Conservation (phyloP, 225 moss, liverwort and hornwort genomes). For the Physcomitrium patens region DNA sequence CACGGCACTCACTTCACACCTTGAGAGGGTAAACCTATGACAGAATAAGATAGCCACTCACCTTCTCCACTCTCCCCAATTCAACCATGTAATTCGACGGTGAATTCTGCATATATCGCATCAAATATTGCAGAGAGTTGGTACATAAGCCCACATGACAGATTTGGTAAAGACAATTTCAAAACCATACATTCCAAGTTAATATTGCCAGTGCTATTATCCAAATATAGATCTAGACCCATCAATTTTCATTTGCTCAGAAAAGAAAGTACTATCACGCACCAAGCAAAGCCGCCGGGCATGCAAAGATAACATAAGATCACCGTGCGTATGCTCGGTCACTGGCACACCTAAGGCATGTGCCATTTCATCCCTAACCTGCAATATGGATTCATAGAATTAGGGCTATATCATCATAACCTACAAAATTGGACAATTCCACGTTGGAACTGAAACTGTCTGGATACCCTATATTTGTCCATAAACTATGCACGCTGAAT, state of each 20-base stretch:
- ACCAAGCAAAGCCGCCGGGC: slow-evolving; percentile 72
- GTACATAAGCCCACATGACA: not conserved
- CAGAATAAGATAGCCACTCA: too few species aligned
- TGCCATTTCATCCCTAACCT: slow-evolving; percentile 87
- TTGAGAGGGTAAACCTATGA: too few species aligned
- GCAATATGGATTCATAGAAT: slow-evolving; percentile 25
- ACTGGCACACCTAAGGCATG: slow-evolving; percentile 73
- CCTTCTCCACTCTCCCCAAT: too few species aligned
- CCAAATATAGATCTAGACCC: not conserved
- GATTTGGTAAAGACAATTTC: not conserved
- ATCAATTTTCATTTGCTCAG: slow-evolving; percentile 3
- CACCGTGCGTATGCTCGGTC: slow-evolving; percentile 83
- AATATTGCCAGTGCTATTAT: too few species aligned
- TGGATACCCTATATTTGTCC: not conserved
- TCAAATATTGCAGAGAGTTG: not conserved
- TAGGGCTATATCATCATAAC: slow-evolving; percentile 21
- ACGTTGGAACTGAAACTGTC: not conserved
- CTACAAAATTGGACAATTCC: not conserved
- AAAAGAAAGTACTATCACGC: slow-evolving; percentile 17
- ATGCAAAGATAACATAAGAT: slow-evolving; percentile 75
- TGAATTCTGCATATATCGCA: too few species aligned
- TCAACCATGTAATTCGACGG: too few species aligned
- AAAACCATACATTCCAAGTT: too few species aligned
- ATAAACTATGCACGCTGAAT: not conserved
- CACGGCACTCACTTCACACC: too few species aligned